Percentiles rank a stretch among this genome's conserved stretches.
Evolutionary conservation across 2,329 filamentous ascomycete species (phyloP).

Genomic region (Exophiala aquamarina): DNA sequence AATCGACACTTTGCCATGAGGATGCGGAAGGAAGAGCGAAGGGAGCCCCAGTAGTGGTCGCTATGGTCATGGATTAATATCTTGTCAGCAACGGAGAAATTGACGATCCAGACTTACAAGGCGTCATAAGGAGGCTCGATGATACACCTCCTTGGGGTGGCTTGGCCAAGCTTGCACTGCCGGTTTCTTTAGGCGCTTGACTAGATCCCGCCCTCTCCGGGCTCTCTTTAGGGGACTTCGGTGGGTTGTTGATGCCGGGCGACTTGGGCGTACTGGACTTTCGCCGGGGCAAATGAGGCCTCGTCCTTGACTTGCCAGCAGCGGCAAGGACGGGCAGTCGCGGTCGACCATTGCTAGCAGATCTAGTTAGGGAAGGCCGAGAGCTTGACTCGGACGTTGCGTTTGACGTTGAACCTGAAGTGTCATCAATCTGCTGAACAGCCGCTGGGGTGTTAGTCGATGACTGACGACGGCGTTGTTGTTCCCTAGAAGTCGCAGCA

Average conservation of each 20-base stretch:
- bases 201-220: background rate
- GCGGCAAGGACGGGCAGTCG: constrained; percentile 10
- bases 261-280: constrained; percentile 21
- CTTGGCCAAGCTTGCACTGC: background rate
- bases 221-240: constrained; percentile 7
- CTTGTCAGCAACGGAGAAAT: no score
- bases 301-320: constrained; percentile 18
- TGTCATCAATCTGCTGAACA: constrained; percentile 3
- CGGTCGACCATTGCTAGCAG: constrained; percentile 18
- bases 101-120: constrained; percentile 12
- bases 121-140: constrained; percentile 10
- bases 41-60: constrained; percentile 13
- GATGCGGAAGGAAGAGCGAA: constrained; percentile 26
- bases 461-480: constrained; percentile 5
- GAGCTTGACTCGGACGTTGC: constrained; percentile 16
- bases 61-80: constrained; percentile 2
- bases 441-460: constrained; percentile 8
- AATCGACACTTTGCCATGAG: constrained; percentile 28
- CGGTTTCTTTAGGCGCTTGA: background rate
- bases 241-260: constrained; percentile 2
- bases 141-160: constrained; percentile 7
- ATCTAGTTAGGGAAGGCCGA: constrained; percentile 16
- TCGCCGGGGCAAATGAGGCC: constrained; percentile 16
- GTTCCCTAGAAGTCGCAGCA: background rate
- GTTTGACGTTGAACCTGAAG: constrained; percentile 12